These are phyloP conservation scores for Barnettozyma californica DNA, from an alignment of 805 yeast genomes.

Conservation along the genomic window DNA sequence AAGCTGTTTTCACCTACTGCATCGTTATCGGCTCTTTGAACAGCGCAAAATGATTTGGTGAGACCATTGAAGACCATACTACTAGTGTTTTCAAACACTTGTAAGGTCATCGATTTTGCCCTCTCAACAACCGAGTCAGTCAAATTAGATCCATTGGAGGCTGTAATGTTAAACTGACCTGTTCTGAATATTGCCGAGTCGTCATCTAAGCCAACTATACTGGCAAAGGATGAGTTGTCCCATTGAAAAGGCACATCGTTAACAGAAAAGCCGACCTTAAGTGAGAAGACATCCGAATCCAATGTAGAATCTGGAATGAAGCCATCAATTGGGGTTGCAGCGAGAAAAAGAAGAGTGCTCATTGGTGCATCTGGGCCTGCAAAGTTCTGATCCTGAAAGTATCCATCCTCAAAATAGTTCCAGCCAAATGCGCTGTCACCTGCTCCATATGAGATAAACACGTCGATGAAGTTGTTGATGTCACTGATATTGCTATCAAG, in stretches of 20 bases:
- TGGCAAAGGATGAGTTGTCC: conserved; percentile 53
- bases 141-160: conserved; percentile 6
- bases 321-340: conserved; percentile 12
- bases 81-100: conserved; percentile 37
- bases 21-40: conserved; percentile 30
- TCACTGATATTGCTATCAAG: not conserved
- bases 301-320: not conserved
- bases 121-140: conserved; percentile 1
- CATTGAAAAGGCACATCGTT: conserved; percentile 62
- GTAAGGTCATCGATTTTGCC: conserved; percentile 31
- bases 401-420: conserved; percentile 11
- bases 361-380: conserved; percentile 7
- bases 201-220: conserved; percentile 65
- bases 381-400: conserved; percentile 12
- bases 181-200: conserved; percentile 62
- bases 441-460: conserved; percentile 5
- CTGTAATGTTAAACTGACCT: conserved; percentile 37
- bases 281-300: conserved; percentile 5
- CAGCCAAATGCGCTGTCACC: not conserved
- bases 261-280: conserved; percentile 59
- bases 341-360: conserved; percentile 9
- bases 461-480: conserved; percentile 1
- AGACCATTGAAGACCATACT: conserved; percentile 35
- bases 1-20: conserved; percentile 28
- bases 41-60: conserved; percentile 66